These are phyloP conservation scores for Takashimella tepidaria DNA, from an alignment of 1,284 basidiomycete genomes.

Conservation along the genomic window DNA sequence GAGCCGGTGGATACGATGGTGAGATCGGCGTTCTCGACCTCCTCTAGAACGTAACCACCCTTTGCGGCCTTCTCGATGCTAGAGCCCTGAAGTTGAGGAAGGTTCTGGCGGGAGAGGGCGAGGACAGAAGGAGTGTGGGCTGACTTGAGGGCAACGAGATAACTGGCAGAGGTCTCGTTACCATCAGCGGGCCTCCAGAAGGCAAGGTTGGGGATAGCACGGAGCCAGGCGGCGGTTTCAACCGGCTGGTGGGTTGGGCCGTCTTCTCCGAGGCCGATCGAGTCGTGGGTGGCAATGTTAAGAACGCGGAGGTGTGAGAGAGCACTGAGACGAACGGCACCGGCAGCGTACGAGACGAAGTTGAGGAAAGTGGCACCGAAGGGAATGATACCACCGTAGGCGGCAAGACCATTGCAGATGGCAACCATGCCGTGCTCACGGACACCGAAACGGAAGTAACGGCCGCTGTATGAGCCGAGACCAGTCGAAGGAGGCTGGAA, in stretches of 20 bases:
- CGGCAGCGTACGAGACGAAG: constrained; percentile 88
- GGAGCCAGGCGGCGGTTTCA: constrained; percentile 80
- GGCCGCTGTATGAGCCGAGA: constrained; percentile 77
- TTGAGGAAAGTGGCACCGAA: constrained; percentile 89
- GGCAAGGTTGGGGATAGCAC: constrained; percentile 82
- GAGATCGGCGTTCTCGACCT: constrained; percentile 64
- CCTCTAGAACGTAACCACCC: constrained; percentile 86
- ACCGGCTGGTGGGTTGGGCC: constrained; percentile 94
- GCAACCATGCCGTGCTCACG: constrained; percentile 97
- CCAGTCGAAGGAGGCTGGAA: constrained; percentile 86
- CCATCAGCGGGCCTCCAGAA: constrained; percentile 92
- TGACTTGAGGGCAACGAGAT: constrained; percentile 70
- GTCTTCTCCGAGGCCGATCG: constrained; percentile 85
- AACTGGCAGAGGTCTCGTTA: constrained; percentile 87
- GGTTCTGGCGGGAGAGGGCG: constrained; percentile 48
- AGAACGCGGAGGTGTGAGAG: constrained; percentile 80
- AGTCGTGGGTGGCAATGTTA: constrained; percentile 71
- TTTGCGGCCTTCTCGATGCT: constrained; percentile 75
- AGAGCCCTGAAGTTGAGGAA: constrained; percentile 85
- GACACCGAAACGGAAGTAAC: constrained; percentile 93
- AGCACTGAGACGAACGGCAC: constrained; percentile 85
- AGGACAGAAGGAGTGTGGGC: constrained; percentile 65
- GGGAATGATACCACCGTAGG: constrained; percentile 76
- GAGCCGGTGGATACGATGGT: constrained; percentile 85
- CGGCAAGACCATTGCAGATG: constrained; percentile 81